These are phyloP conservation scores for Leccinellum rugosiceps DNA, from an alignment of 768 basidiomycete genomes.

Conservation along the genomic window DNA sequence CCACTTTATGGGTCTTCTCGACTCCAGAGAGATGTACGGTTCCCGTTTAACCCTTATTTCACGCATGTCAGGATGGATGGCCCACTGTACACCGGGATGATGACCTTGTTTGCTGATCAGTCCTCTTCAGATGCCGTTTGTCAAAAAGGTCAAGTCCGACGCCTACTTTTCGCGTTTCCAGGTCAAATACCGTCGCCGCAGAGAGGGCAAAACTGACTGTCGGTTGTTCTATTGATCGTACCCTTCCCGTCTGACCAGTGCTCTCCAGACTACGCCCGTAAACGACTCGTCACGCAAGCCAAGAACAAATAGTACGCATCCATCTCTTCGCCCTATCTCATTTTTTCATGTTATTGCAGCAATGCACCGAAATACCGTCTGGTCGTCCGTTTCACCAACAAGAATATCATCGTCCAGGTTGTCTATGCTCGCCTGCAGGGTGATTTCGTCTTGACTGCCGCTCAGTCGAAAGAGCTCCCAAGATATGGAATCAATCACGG, in stretches of 20 bases:
- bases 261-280: constrained; percentile 87
- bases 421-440: constrained; percentile 97
- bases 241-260: constrained; percentile 5
- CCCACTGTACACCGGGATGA: constrained; percentile 26
- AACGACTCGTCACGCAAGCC: constrained; percentile 94
- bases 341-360: constrained; percentile 36
- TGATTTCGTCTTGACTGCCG: constrained; percentile 88
- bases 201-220: constrained; percentile 99
- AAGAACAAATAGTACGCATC: constrained; percentile 94
- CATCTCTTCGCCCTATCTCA: background rate
- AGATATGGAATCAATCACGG: constrained; percentile 97
- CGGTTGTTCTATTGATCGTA: constrained; percentile 25
- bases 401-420: constrained; percentile 91
- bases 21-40: background rate
- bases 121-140: constrained; percentile 78
- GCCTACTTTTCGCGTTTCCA: constrained; percentile 99
- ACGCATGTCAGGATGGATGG: constrained; percentile 31
- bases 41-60: background rate
- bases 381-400: constrained; percentile 99
- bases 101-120: constrained; percentile 15
- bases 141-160: constrained; percentile 94
- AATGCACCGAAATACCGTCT: constrained; percentile 98
- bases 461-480: constrained; percentile 88
- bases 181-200: constrained; percentile 96
- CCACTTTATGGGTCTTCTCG: background rate